Percentiles rank a stretch among this genome's conserved stretches.
phyloP scores from a whole-genome alignment of 257 asterid genomes.

The Solanum infundibuliforme region DNA sequence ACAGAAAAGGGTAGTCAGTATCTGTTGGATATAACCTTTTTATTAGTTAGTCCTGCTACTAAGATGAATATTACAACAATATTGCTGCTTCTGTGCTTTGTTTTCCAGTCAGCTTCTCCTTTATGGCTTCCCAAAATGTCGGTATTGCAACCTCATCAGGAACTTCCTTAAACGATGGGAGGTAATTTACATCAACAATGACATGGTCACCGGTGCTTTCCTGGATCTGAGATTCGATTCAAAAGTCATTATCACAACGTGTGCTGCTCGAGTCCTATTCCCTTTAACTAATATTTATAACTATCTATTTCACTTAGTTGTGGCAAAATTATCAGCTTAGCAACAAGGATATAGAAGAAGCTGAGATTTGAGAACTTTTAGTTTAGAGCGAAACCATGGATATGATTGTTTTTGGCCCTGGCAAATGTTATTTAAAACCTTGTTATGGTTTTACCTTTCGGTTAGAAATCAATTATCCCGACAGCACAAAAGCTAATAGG shows the following conservation, averaged over 20 bases:
- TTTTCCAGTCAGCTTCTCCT: conserved; percentile 26
- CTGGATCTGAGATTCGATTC: conserved; percentile 46
- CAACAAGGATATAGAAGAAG: neutral
- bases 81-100: neutral
- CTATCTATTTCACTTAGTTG: neutral
- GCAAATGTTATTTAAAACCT: neutral
- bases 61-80: neutral
- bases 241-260: neutral
- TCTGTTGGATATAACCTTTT: neutral
- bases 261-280: neutral
- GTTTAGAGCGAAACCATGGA: neutral
- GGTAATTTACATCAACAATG: conserved; percentile 85
- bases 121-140: conserved; percentile 87
- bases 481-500: neutral
- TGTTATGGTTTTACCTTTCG: neutral
- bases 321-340: neutral
- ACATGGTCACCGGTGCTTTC: conserved; percentile 90
- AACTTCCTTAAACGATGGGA: conserved; percentile 95
- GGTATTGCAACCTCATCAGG: conserved; percentile 84
- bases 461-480: neutral
- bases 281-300: neutral
- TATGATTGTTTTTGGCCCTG: neutral
- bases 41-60: neutral
- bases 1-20: neutral
- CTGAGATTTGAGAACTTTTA: neutral